A percentile compares a stretch with the other conserved stretches of the same genome.
These are phyloP conservation scores for Termitomyces sp. DNA, from an alignment of 768 basidiomycete species.

Conservation along the genomic window DNA sequence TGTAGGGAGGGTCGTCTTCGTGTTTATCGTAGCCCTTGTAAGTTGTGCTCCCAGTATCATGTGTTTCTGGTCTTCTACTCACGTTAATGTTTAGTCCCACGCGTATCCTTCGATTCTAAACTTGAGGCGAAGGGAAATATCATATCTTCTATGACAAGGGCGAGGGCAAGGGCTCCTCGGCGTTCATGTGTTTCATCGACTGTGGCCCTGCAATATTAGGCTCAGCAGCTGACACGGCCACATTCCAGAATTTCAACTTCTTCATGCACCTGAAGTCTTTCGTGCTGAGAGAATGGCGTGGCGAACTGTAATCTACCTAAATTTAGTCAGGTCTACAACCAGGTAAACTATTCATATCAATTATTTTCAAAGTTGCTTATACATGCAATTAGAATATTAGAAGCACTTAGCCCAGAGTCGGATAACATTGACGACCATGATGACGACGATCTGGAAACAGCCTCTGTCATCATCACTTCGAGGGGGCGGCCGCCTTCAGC, in stretches of 20 bases:
- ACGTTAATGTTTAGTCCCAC: constrained; percentile 13
- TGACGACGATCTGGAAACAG: constrained; percentile 50
- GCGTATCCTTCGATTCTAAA: constrained; percentile 2
- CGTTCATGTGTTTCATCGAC: not conserved
- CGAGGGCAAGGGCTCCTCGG: not conserved
- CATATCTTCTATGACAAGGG: not conserved
- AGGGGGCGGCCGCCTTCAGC: constrained; percentile 50
- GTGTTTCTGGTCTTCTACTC: constrained; percentile 9
- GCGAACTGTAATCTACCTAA: constrained; percentile 86
- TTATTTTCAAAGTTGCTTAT: constrained; percentile 15
- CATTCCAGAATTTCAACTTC: constrained; percentile 72
- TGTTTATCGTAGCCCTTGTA: constrained; percentile 7
- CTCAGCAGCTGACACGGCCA: constrained; percentile 6
- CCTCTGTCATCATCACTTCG: constrained; percentile 47
- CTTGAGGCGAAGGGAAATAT: not conserved
- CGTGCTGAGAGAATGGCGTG: constrained; percentile 79
- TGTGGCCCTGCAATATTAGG: not conserved
- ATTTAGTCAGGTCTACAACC: constrained; percentile 78
- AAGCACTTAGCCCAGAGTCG: constrained; percentile 64
- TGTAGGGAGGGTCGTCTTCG: not conserved
- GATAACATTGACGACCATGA: constrained; percentile 60
- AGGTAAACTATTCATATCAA: constrained; percentile 38
- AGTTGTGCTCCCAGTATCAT: constrained; percentile 8
- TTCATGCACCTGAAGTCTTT: constrained; percentile 76
- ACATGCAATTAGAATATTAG: constrained; percentile 54